Evolutionary conservation across 305 asterid genomes (phyloP), one percentile per base, ranked within the genome.

Genomic region (Fraxinus floribunda): DNA sequence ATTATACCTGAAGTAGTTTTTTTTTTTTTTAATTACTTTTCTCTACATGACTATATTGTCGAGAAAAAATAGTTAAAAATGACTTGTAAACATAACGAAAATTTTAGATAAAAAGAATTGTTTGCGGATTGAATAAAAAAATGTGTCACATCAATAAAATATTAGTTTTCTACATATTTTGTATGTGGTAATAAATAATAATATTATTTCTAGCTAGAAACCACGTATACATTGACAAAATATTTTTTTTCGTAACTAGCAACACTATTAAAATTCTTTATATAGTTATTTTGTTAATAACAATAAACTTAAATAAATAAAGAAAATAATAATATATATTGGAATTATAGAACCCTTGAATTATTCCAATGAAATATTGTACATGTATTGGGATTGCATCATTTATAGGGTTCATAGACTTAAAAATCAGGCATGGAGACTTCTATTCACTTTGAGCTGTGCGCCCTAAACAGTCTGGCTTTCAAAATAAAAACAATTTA

Each of bases 361-460:
- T 60, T 60, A 60, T 60, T 60, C 70, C 70, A 62, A 7, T 62
- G 32, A 20, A 62, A 62, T 4, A 5, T 5, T 55, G 66, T 22
- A 64, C 10, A 9, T 3, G 81, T 82, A 82, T 85, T 38, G 91
- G 91, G 91, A 87, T 90, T 78, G 85, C 86, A 78, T 83, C 75
- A 57, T 77, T 78, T 75, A 49, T 78, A 75, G 39, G 66, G 24
- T 30, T 68, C 18, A 11, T 30, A 68, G 78, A 74, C 64, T 82
- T 75, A 68, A 87, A 44, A 88, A 75, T 78, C 84, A 79, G 89
- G 93, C 88, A 86, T 86, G 86, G 92, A 91, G 90, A 87, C 86
- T 90, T 91, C 93, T 86, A 90, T 89, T 90, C 93, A 88, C 78
- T 77, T 86, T 83, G 94, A 91, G 93, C 93, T 78, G 68, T 88